Percentiles rank a stretch among this genome's conserved stretches.
Conservation (phyloP, 2,329 filamentous ascomycete genomes). For the Furcasterigmium sp. region DNA sequence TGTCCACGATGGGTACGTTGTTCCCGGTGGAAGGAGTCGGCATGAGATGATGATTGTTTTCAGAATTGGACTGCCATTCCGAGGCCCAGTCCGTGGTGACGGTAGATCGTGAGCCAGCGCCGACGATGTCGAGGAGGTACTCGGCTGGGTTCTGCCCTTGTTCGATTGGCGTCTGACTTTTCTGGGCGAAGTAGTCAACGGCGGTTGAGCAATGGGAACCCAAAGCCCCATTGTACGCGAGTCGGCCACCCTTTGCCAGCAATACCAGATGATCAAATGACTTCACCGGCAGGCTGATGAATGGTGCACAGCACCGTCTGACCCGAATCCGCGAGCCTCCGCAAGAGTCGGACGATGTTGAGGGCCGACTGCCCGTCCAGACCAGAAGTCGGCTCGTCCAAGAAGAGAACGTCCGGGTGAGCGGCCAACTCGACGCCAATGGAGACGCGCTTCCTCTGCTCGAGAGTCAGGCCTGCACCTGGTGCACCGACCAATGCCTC, state of each 20-base stretch:
- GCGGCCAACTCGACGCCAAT: slow-evolving; percentile 67
- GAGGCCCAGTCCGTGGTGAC: slow-evolving; percentile 26
- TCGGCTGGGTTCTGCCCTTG: slow-evolving; percentile 39
- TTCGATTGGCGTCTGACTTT: too few relatives aligned
- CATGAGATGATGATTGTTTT: slow-evolving; percentile 83
- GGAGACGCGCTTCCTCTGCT: slow-evolving; percentile 58
- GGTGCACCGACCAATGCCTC: slow-evolving; percentile 53
- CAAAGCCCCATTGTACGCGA: slow-evolving; percentile 69
- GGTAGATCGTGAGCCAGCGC: too few relatives aligned
- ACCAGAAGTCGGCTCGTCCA: slow-evolving; percentile 59
- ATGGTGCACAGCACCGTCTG: slow-evolving; percentile 62
- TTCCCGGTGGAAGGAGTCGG: slow-evolving; percentile 56
- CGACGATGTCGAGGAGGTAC: slow-evolving; percentile 35
- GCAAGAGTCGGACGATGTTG: slow-evolving; percentile 37
- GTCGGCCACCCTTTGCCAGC: slow-evolving; percentile 63
- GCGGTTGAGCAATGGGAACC: slow-evolving; percentile 62
- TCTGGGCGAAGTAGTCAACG: slow-evolving; percentile 54
- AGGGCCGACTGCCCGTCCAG: slow-evolving; percentile 29
- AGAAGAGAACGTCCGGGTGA: slow-evolving; percentile 57
- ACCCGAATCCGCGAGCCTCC: slow-evolving; percentile 51
- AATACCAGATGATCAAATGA: slow-evolving; percentile 65
- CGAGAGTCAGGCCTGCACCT: slow-evolving; percentile 30
- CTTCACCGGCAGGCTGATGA: slow-evolving; percentile 54
- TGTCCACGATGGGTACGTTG: slow-evolving; percentile 51
- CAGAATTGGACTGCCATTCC: slow-evolving; percentile 45